Evolutionary conservation across 2,329 filamentous ascomycete genomes (phyloP), one percentile per base, ranked within the genome.

Genomic region (Gnomoniopsis smithogilvyi): DNA sequence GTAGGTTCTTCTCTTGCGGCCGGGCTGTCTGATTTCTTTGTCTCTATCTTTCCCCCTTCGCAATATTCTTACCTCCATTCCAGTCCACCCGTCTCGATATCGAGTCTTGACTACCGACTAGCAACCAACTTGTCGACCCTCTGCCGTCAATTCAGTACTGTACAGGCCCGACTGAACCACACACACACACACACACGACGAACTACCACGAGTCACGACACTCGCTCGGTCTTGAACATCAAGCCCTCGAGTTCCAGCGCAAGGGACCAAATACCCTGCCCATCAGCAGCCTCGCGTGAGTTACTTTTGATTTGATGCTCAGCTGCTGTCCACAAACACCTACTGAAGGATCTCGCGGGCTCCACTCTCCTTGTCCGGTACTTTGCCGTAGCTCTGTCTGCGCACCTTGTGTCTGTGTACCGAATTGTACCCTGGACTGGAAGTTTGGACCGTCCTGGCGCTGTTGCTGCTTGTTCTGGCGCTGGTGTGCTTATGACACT

Each of bases 251-350:
- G 36, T 41, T 41, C n/a, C 36, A 41, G 17, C 26, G 26, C 26
- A 30, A 30, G 26, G 26, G 26, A 30, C 26, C 36, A 7, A 41
- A 14, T 4, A 41, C 36, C 36, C 36, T 41, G 36, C 36, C 17
- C 36, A 41, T 41, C 36, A 41, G 15, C 36, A 41, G 36, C 36
- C 36, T 41, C 36, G 36, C 7, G n/a, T 21, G 26, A 30, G 8
- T 48, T 54, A 33, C 45, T 43, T 49, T 41, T 56, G 53, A 49
- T 56, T 56, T 14, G 30, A 22, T 36, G 43, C 43, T 56, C 53
- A 56, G 53, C 53, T 56, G 33, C 22, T 54, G 52, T 48, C 52
- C 52, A 47, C 52, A 47, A n/a, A 41, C 33, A 30, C 26, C 22
- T 15, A 17, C 53, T n/a, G 34, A 7, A 49, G 46, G 45, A 56